Conservation (phyloP, 768 basidiomycete species). For the Steccherinum ochraceum region DNA sequence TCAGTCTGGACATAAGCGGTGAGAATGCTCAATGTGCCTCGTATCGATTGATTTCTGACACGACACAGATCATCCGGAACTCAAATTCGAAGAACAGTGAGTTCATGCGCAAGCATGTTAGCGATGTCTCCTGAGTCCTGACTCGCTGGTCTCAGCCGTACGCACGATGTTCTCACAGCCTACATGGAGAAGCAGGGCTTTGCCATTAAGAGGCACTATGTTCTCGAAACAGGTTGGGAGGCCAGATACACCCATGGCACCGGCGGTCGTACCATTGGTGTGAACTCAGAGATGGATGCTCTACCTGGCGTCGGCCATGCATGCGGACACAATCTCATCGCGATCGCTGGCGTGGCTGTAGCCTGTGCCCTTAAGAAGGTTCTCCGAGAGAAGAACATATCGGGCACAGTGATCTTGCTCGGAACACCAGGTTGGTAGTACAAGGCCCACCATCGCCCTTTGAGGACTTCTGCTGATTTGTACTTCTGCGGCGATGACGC, state of each 20-base stretch:
- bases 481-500: too few relatives aligned
- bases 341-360: constrained; percentile 66
- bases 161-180: constrained; percentile 62
- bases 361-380: constrained; percentile 63
- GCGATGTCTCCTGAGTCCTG: background rate
- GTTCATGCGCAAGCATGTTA: background rate
- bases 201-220: constrained; percentile 51
- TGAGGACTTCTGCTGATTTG: background rate
- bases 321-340: constrained; percentile 82
- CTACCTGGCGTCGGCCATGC: constrained; percentile 47
- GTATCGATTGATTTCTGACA: background rate
- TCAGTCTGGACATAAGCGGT: constrained; percentile 76
- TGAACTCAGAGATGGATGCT: constrained; percentile 69
- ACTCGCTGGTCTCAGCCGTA: constrained; percentile 37
- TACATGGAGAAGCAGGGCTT: constrained; percentile 68
- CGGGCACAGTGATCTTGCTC: constrained; percentile 64
- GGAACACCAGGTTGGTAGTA: constrained; percentile 63
- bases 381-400: constrained; percentile 52
- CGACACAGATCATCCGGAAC: constrained; percentile 58
- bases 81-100: constrained; percentile 64
- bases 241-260: constrained; percentile 59
- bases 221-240: constrained; percentile 69
- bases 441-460: background rate
- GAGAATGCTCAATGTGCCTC: too few relatives aligned
- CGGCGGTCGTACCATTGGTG: constrained; percentile 65